Evolutionary conservation across 2,329 filamentous ascomycete species (phyloP).

Genomic region (Fulvia fulva): DNA sequence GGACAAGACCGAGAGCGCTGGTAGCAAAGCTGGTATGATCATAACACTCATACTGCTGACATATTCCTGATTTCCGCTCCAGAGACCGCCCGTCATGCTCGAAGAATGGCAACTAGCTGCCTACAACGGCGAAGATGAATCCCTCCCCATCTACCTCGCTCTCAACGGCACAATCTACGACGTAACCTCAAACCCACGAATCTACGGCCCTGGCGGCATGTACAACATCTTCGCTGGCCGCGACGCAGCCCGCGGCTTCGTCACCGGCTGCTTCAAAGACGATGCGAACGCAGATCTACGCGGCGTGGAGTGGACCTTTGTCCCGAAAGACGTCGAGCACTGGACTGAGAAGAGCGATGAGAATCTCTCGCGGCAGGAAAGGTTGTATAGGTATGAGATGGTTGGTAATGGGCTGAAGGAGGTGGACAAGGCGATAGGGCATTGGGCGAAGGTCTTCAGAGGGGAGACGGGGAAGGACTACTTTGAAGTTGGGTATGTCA

Average conservation of each 20-base stretch:
- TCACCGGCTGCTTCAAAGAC: conserved; percentile 87
- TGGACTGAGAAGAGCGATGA: conserved; percentile 25
- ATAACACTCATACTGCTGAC: too few species aligned
- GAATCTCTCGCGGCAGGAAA: conserved; percentile 24
- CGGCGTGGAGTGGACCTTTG: conserved; percentile 81
- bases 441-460: conserved; percentile 80
- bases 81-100: conserved; percentile 60
- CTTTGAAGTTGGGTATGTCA: conserved; percentile 70
- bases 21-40: conserved; percentile 10
- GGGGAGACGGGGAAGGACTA: conserved; percentile 68
- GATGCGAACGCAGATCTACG: conserved; percentile 81
- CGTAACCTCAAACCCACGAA: conserved; percentile 57
- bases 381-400: conserved; percentile 56
- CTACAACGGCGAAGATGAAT: conserved; percentile 73
- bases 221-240: conserved; percentile 84
- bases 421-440: conserved; percentile 64
- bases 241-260: conserved; percentile 82
- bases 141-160: conserved; percentile 80
- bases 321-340: conserved; percentile 53
- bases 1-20: conserved; percentile 49
- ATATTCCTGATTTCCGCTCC: conserved; percentile 12
- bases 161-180: conserved; percentile 87
- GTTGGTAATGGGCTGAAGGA: conserved; percentile 58
- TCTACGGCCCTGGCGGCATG: conserved; percentile 66
- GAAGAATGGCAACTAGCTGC: conserved; percentile 69